phyloP scores from a whole-genome alignment of 331 rosid species.

The Dryas integrifolia region DNA sequence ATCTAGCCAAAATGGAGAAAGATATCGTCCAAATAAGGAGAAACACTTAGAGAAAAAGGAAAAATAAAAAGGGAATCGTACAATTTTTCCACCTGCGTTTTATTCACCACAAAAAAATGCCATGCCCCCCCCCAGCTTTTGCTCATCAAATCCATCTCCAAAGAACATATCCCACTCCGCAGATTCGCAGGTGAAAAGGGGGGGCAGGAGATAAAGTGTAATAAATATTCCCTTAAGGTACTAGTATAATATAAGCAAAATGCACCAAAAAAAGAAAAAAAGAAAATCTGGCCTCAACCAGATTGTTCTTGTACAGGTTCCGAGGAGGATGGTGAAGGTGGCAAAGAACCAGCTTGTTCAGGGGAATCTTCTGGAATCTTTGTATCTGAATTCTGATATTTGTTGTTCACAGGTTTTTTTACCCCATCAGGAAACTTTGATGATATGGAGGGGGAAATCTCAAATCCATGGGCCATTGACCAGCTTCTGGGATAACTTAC shows the following conservation, averaged over 20 bases:
- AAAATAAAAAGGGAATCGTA: constrained; percentile 1
- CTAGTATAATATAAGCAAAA: constrained; percentile 25
- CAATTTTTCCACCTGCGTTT: constrained; percentile 73
- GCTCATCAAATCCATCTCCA: constrained; percentile 51
- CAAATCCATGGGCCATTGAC: constrained; percentile 39
- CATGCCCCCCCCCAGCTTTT: constrained; percentile 53
- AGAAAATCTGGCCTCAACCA: constrained; percentile 30
- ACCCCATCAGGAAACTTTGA: constrained; percentile 43
- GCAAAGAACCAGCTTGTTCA: constrained; percentile 45
- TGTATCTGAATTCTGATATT: constrained; percentile 42
- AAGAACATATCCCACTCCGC: constrained; percentile 55
- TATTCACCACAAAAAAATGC: constrained; percentile 79
- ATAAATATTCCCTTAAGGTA: constrained; percentile 47
- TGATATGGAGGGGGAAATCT: constrained; percentile 50
- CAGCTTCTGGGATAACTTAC: constrained; percentile 44
- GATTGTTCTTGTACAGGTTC: constrained; percentile 56
- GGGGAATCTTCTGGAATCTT: constrained; percentile 46
- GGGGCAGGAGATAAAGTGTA: constrained; percentile 55
- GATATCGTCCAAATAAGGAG: constrained; percentile 1
- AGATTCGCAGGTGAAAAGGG: constrained; percentile 63
- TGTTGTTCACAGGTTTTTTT: constrained; percentile 35
- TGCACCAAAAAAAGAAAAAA: constrained; percentile 5
- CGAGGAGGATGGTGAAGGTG: constrained; percentile 42
- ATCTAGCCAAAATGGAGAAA: constrained; percentile 8
- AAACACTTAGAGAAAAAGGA: background rate